Evolutionary conservation across 225 moss, liverwort and hornwort species (phyloP).

Genomic region (Bryoerythrophyllum caledonicum): DNA sequence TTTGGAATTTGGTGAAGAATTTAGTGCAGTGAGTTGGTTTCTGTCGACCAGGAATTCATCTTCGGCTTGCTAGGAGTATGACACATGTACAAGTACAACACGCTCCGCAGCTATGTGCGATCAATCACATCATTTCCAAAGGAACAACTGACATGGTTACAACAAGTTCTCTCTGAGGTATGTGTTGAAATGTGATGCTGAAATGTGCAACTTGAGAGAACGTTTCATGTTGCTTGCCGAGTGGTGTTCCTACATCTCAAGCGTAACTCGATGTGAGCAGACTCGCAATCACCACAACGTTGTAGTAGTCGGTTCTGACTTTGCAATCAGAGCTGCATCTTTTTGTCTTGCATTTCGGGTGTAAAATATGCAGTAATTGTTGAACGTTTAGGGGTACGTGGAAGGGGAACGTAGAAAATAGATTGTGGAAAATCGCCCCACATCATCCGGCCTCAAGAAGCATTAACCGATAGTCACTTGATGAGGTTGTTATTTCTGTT

Average conservation of each 20-base stretch:
- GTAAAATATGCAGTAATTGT: not conserved
- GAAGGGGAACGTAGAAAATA: too few species aligned
- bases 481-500: too few species aligned
- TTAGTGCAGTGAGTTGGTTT: constrained; percentile 47
- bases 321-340: not conserved
- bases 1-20: not conserved
- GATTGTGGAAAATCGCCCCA: too few species aligned
- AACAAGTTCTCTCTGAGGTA: not conserved
- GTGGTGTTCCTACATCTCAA: not conserved
- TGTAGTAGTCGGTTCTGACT: not conserved
- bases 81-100: constrained; percentile 71
- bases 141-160: not conserved
- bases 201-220: not conserved
- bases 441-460: too few species aligned
- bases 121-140: not conserved
- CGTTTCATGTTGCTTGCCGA: not conserved
- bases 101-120: constrained; percentile 47
- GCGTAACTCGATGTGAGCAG: not conserved
- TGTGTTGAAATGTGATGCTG: not conserved
- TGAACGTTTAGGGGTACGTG: too few species aligned
- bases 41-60: constrained; percentile 65
- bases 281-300: not conserved
- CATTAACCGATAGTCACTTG: too few species aligned
- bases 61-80: constrained; percentile 69
- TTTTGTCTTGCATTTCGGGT: not conserved